Conservation (phyloP, 1,284 basidiomycete species). For the Cutaneotrichosporon mucoides region DNA sequence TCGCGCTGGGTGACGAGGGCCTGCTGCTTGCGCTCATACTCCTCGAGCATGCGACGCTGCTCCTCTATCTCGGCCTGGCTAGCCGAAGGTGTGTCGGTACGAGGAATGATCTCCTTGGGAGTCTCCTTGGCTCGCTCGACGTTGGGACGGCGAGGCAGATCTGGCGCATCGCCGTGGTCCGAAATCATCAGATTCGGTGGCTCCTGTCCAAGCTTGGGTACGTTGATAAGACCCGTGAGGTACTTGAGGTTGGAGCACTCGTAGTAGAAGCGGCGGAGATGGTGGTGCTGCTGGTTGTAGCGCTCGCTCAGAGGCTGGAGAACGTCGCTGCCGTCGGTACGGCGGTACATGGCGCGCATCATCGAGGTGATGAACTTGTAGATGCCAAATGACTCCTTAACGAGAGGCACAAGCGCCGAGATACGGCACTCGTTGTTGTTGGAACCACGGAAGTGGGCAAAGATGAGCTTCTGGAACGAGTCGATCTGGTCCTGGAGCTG, state of each 20-base stretch:
- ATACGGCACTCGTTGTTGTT: slow-evolving; percentile 94
- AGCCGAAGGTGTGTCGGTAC: slow-evolving; percentile 60
- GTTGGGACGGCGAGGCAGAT: slow-evolving; percentile 79
- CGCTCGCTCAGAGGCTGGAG: slow-evolving; percentile 78
- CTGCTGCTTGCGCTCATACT: slow-evolving; percentile 94
- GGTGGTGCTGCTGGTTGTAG: slow-evolving; percentile 82
- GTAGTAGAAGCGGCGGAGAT: slow-evolving; percentile 91
- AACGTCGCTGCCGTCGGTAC: slow-evolving; percentile 80
- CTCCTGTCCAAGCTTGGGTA: slow-evolving; percentile 93
- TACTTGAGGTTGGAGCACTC: slow-evolving; percentile 97
- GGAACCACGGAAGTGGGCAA: slow-evolving; percentile 85
- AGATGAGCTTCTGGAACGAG: slow-evolving; percentile 93
- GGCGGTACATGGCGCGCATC: slow-evolving; percentile 88
- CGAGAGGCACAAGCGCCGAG: slow-evolving; percentile 83
- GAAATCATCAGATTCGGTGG: slow-evolving; percentile 73
- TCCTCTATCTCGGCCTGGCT: slow-evolving; percentile 78
- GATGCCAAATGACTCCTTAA: slow-evolving; percentile 96
- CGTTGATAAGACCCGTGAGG: slow-evolving; percentile 89
- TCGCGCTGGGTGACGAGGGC: slow-evolving; percentile 74
- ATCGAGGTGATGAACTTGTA: slow-evolving; percentile 97
- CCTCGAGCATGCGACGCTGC: slow-evolving; percentile 90
- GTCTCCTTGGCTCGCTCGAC: slow-evolving; percentile 55
- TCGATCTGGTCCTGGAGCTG: slow-evolving; percentile 94
- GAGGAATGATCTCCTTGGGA: slow-evolving; percentile 58
- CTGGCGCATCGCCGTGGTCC: slow-evolving; percentile 63